These are phyloP conservation scores for Ophidiomyces ophidiicola DNA, from an alignment of 2,329 filamentous ascomycete genomes.

Conservation along the genomic window DNA sequence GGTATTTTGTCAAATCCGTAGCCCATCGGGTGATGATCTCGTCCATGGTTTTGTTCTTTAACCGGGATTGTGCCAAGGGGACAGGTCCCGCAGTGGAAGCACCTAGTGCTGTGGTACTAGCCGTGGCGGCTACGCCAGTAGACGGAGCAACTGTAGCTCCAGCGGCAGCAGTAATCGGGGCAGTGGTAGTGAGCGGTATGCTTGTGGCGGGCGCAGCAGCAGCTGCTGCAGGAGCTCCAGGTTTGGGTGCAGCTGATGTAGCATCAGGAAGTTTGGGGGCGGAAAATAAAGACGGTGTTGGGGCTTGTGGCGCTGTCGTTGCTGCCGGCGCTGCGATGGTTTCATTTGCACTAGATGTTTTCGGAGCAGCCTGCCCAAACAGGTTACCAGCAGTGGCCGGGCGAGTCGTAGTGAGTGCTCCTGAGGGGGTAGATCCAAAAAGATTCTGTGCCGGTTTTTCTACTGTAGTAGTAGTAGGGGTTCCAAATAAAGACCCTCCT, in stretches of 20 bases:
- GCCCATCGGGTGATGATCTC: conserved; percentile 97
- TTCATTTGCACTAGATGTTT: conserved; percentile 6
- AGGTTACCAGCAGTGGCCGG: conserved; percentile 14
- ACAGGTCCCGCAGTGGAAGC: conserved; percentile 69
- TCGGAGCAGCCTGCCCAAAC: conserved; percentile 6
- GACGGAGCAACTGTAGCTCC: conserved; percentile 23
- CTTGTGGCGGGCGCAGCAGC: conserved; percentile 19
- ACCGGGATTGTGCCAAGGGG: conserved; percentile 66
- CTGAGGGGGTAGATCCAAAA: conserved; percentile 4
- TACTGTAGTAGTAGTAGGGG: conserved; percentile 4
- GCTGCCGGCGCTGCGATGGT: conserved; percentile 6
- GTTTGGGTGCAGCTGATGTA: conserved; percentile 25
- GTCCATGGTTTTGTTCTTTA: conserved; percentile 99
- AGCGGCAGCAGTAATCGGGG: conserved; percentile 21
- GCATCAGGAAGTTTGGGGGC: conserved; percentile 12
- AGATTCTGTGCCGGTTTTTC: conserved; percentile 7
- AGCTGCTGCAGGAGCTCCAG: conserved; percentile 22
- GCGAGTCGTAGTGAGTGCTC: conserved; percentile 11
- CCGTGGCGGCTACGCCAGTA: conserved; percentile 23
- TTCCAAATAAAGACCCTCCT: conserved; percentile 13
- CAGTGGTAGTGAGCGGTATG: conserved; percentile 17
- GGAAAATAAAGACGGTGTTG: conserved; percentile 5
- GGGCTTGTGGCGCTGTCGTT: conserved; percentile 9
- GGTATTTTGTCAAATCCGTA: conserved; percentile 85
- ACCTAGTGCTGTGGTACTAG: conserved; percentile 39